phyloP scores from a whole-genome alignment of 495 filamentous ascomycete genomes.

The Amniculicola lignicola region DNA sequence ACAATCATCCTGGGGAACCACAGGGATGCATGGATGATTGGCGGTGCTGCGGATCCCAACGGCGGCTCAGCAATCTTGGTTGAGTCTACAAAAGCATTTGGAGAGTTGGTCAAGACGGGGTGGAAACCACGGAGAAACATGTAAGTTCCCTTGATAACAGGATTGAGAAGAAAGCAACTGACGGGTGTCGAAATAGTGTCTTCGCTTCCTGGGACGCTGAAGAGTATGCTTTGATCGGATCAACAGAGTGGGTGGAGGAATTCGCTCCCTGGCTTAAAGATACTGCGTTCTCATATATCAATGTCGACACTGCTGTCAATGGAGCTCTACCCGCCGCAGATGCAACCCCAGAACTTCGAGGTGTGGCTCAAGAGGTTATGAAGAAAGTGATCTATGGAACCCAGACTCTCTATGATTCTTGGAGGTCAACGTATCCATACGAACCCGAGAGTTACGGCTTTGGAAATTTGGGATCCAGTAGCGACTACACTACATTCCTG shows the following conservation, averaged over 20 bases:
- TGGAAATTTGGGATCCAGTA: conserved; percentile 20
- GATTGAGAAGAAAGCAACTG: too few species aligned
- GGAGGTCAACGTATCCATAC: conserved; percentile 7
- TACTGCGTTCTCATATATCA: conserved; percentile 56
- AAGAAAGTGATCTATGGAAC: conserved; percentile 24
- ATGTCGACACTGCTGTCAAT: conserved; percentile 57
- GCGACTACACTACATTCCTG: conserved; percentile 34
- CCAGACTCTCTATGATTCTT: conserved; percentile 39
- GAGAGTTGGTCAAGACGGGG: conserved; percentile 41
- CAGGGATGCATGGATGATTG: conserved; percentile 21
- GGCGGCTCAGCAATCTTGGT: conserved; percentile 43
- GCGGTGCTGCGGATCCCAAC: conserved; percentile 48
- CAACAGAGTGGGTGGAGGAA: conserved; percentile 37
- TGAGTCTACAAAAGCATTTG: conserved; percentile 42
- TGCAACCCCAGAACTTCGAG: conserved; percentile 29
- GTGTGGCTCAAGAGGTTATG: conserved; percentile 14
- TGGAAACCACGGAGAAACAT: conserved; percentile 45
- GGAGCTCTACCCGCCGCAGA: conserved; percentile 37
- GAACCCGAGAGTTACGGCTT: conserved; percentile 12
- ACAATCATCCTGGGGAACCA: conserved; percentile 27
- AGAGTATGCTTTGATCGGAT: conserved; percentile 52
- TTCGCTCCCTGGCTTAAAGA: conserved; percentile 32
- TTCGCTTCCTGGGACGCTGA: conserved; percentile 34
- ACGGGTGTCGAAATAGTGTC: too few species aligned
- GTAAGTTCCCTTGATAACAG: too few species aligned